A percentile compares a stretch with the other conserved stretches of the same genome.
Evolutionary conservation across 345 rosid species (phyloP).

Genomic region (Boechera stricta): DNA sequence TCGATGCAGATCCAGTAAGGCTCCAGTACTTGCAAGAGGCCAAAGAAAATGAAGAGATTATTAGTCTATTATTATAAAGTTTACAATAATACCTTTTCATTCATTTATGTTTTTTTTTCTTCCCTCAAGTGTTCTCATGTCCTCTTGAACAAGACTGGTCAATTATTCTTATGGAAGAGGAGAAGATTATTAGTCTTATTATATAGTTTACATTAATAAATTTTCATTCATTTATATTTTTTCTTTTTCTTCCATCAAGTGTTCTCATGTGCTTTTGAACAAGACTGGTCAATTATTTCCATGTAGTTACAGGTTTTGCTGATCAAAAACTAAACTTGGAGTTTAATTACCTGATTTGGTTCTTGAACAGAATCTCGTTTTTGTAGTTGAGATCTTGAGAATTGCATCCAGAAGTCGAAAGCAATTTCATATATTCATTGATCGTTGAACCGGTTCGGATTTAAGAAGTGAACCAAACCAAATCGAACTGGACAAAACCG

Average conservation of each 20-base stretch:
- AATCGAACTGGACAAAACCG: background rate
- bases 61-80: background rate
- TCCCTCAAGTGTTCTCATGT: background rate
- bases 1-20: background rate
- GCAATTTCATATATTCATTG: background rate
- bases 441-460: background rate
- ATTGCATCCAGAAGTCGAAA: too few relatives aligned
- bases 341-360: too few relatives aligned
- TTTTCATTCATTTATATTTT: too few relatives aligned
- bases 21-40: background rate
- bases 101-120: background rate
- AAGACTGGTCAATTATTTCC: too few relatives aligned
- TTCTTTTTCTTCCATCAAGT: too few relatives aligned
- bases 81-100: background rate
- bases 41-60: background rate
- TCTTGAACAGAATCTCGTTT: too few relatives aligned
- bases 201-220: too few relatives aligned
- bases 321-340: too few relatives aligned
- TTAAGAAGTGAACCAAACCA: slow-evolving; percentile 6
- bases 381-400: too few relatives aligned
- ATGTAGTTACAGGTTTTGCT: too few relatives aligned
- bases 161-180: background rate
- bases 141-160: background rate
- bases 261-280: too few relatives aligned
- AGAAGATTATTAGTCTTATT: too few relatives aligned